phyloP scores from a whole-genome alignment of 148 eudicot genomes.

The Amaranthus hypochondriacus region DNA sequence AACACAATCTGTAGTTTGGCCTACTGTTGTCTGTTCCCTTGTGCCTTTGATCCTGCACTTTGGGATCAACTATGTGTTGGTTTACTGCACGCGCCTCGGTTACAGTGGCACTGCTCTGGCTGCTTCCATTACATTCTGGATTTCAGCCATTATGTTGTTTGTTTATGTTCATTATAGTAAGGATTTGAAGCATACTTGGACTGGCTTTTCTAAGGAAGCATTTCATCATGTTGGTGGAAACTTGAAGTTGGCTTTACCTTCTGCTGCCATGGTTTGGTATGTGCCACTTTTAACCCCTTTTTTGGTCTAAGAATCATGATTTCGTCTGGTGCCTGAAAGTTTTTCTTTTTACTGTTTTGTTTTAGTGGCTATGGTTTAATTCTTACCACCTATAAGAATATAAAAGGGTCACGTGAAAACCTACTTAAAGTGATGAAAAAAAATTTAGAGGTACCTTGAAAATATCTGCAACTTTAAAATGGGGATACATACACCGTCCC shows the following conservation, averaged over 20 bases:
- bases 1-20: slow-evolving; percentile 57
- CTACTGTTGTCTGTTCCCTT: slow-evolving; percentile 48
- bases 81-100: slow-evolving; percentile 41
- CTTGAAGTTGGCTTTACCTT: slow-evolving; percentile 65
- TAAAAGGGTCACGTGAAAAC: too few species aligned
- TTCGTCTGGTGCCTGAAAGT: not conserved
- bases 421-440: too few species aligned
- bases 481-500: too few species aligned
- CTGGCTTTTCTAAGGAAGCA: slow-evolving; percentile 46
- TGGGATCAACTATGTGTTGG: slow-evolving; percentile 37
- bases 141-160: slow-evolving; percentile 39
- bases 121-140: slow-evolving; percentile 59
- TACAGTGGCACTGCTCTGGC: slow-evolving; percentile 62
- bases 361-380: not conserved
- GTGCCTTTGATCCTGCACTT: slow-evolving; percentile 38
- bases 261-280: slow-evolving; percentile 83
- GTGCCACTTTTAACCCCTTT: not conserved
- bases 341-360: not conserved
- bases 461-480: too few species aligned
- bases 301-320: too few species aligned
- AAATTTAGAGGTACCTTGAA: too few species aligned
- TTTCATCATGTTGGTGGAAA: slow-evolving; percentile 29
- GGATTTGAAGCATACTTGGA: slow-evolving; percentile 49
- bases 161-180: slow-evolving; percentile 32
- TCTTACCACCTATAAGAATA: too few species aligned